Evolutionary conservation across 140 eudicot genomes (phyloP), one percentile per base, ranked within the genome.

Genomic region (Erigeron philadelphicus): DNA sequence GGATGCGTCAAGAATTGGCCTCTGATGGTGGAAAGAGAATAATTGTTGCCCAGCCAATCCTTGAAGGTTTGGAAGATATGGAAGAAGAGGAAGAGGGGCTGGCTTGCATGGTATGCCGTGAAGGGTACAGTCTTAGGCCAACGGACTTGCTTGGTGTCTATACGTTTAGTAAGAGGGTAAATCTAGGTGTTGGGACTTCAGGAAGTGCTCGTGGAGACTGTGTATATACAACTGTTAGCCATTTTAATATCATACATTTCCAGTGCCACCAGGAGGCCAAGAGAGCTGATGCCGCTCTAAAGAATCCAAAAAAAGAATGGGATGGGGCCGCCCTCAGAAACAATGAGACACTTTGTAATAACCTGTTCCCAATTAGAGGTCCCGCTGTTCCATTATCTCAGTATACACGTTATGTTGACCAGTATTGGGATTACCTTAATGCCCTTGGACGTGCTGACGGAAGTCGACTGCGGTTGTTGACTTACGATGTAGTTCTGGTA

Each of bases 31-130:
- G 99, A 45, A 95, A 89, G 68, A 79, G 95, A 12, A 93, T 94
- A 5, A 87, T 94, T 66, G 95, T 94, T 54, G 50, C 96, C 42
- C 94, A 79, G 70, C 99, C 99, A 16, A 77, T 61, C 72, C 90
- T 94, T 16, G 99, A 94, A 81, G 99, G 99, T 50, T 76, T 94
- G 76, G 99, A 94, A 71, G 99, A 94, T 42, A 87, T 94, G 77
- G 95, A 93, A 82, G 98, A 93, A 66, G 98, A 94, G 77, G 97
- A 89, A 82, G 99, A 89, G 13, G 99, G 97, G 35, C 44, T 94
- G 57, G 99, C 99, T 69, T 94, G 99, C 85, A 94, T 94, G 99
- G 99, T 94, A 16, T 94, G 99, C 75, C 86, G 99, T 41, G 99
- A 94, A 75, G 99, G 99, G 52, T 94, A 94, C 72, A 81, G 88